phyloP scores from a whole-genome alignment of 2,329 filamentous ascomycete species.

The Cladophialophora bantiana region DNA sequence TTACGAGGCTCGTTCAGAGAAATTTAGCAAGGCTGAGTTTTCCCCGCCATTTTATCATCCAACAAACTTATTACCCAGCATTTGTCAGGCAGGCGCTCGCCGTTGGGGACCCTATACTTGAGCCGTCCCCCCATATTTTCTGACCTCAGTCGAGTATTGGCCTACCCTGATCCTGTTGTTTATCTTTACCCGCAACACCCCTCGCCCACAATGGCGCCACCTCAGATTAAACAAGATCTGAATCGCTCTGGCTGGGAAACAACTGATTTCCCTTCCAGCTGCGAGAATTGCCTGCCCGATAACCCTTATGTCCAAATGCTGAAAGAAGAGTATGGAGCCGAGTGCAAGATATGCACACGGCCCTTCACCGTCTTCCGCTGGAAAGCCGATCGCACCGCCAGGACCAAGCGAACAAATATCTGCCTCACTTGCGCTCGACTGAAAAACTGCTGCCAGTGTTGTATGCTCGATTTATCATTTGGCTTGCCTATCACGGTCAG shows the following conservation, averaged over 20 bases:
- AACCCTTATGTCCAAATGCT: slow-evolving; percentile 99
- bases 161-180: not conserved
- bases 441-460: slow-evolving; percentile 99
- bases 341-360: slow-evolving; percentile 87
- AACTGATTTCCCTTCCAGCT: slow-evolving; percentile 59
- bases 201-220: slow-evolving; percentile 66
- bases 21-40: slow-evolving; percentile 12
- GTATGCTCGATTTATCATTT: slow-evolving; percentile 97
- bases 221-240: slow-evolving; percentile 94
- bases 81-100: slow-evolving; percentile 8
- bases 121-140: not conserved
- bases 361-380: slow-evolving; percentile 96
- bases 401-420: slow-evolving; percentile 92
- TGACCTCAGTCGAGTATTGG: not conserved
- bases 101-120: not conserved
- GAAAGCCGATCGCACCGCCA: slow-evolving; percentile 89
- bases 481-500: slow-evolving; percentile 92
- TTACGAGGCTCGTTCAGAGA: not conserved
- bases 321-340: slow-evolving; percentile 92
- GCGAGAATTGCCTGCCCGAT: slow-evolving; percentile 91
- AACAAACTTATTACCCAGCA: slow-evolving; percentile 16
- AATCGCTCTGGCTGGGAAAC: slow-evolving; percentile 97
- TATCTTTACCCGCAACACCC: not conserved
- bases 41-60: slow-evolving; percentile 16
- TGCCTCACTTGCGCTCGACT: slow-evolving; percentile 95